Evolutionary conservation across 2,329 filamentous ascomycete genomes (phyloP), one percentile per base, ranked within the genome.

Genomic region (Truncatella angustata): DNA sequence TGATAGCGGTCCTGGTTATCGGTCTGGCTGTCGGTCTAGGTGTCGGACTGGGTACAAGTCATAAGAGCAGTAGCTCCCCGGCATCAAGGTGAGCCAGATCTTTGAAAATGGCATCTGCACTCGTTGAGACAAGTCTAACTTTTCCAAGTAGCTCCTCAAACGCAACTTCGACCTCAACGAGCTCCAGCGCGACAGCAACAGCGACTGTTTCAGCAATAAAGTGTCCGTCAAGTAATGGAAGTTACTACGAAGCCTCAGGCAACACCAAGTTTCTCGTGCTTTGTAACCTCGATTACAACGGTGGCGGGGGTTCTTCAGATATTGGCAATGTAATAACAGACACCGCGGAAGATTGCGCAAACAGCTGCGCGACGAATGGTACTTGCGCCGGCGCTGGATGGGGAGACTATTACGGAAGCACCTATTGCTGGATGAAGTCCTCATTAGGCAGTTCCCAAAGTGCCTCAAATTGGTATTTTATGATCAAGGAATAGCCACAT

Each of bases 361-460:
- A 61, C 18, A 46, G 49, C 2, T 73, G 70, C 47, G 63, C 66
- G 5, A 21, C 11, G 3, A 57, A 63, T 44, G 54, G 59, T 2
- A 57, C 52, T 0, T 73, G 70, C 42, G 60, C 58, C 0, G 70
- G 65, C 1, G 70, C 67, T 0, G 68, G 70, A 11, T 73, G 68
- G 67, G 70, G 70, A 1, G 53, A 50, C 3, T 64, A 62, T 30
- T 16, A 65, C 0, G 66, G 63, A 5, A 36, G 45, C 1, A 30
- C 60, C 5, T 56, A 58, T 2, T 73, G 70, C 56, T 73, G 65
- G 63, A 54, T 72, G 46, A 72, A 73, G 62, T 64, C 64, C 24
- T 47, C 50, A 6, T 51, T 71, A 4, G 70, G 66, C 5, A 36
- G 39, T 5, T 55, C 61, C 1, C 62, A 68, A 9, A 20, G 26